These are phyloP conservation scores for Penicillium corylophilum DNA, from an alignment of 2,329 filamentous ascomycete species.

Conservation along the genomic window DNA sequence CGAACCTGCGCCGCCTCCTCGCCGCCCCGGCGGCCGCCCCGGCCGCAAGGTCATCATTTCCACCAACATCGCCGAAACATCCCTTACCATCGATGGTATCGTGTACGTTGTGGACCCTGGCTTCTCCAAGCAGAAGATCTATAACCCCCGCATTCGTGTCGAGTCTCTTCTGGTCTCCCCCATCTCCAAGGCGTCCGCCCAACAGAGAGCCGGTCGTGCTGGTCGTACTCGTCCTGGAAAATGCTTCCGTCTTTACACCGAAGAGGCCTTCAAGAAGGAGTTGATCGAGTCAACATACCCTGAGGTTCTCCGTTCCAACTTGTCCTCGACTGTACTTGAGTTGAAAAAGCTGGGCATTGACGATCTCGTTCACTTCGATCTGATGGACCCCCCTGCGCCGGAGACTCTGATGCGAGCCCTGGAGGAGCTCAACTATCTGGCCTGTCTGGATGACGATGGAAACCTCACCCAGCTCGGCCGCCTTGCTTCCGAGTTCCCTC, in stretches of 20 bases:
- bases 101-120: conserved; percentile 99
- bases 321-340: conserved; percentile 92
- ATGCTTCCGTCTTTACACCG: conserved; percentile 95
- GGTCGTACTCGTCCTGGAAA: conserved; percentile 98
- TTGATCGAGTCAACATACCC: conserved; percentile 96
- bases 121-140: conserved; percentile 99
- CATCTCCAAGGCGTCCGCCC: conserved; percentile 95
- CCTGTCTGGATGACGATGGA: conserved; percentile 93
- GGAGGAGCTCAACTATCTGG: conserved; percentile 95
- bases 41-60: conserved; percentile 94
- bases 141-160: conserved; percentile 93
- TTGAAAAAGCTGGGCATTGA: conserved; percentile 95
- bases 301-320: conserved; percentile 90
- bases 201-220: conserved; percentile 97
- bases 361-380: conserved; percentile 95
- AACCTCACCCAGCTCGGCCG: conserved; percentile 83
- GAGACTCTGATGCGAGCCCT: conserved; percentile 98
- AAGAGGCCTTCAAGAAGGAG: conserved; percentile 94
- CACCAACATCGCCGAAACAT: conserved; percentile 98
- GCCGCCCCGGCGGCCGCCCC: conserved; percentile 72
- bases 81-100: conserved; percentile 96
- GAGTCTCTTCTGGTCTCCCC: conserved; percentile 97
- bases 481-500: conserved; percentile 89
- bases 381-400: conserved; percentile 97
- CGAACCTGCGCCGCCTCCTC: conserved; percentile 75